Base-by-base conservation (phyloP, 2,329 filamentous ascomycete species). In the Pseudogymnoascus sp. region DNA sequence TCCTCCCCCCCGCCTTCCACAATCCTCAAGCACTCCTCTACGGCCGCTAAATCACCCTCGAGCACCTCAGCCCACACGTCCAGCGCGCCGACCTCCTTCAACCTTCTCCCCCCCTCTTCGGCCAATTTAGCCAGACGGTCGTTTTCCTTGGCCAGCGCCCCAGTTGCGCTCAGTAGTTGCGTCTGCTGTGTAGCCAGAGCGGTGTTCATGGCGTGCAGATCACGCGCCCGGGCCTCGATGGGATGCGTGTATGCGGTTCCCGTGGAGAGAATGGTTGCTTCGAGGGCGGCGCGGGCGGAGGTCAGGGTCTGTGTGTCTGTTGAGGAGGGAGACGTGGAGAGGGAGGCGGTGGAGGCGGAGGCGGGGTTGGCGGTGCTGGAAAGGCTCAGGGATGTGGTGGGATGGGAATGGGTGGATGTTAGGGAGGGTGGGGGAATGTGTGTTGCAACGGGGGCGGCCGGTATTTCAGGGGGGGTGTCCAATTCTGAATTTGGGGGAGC, bases 51-150 rank as follows among this genome's bases (percentile, higher is more conserved):
- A 68, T 87, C 84, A 64, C 84, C 75, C 79, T 87, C 90, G 71
- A 93, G 79, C 76, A 92, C 85, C 81, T 95, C 90, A 21, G 90
- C 89, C 90, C 90, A 95, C 74, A 93, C 93, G 79, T 93, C 89
- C 72, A 93, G 83, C 72, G 92, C 87, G 24, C 90, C 89, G 65
- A 92, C 79, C 79, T 92, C 89, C 77, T 92, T 93, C 64, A 93
- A 77, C 70, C 81, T 81, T 67, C 81, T 81, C 53, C 83, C 82
- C 37, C 86, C 86, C 64, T 80, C 81, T 68, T 83, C 82, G 4
- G 86, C 85, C 68, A 90, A 79, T 67, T 82, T 82, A 67, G 79
- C 82, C 71, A 90, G 81, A 74, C 84, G 82, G 65, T 86, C 84
- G 61, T 82, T 86, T 72, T 91, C 87, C 67, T 81, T 81, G 59